A percentile compares a stretch with the other conserved stretches of the same genome.
Evolutionary conservation across 306 rosid species (phyloP).

Genomic region (peach (Prunus persica)): Prunus_persica_NCBIv2 NC_034011.1:5519501-5520000

Average conservation of each 20-base stretch:
- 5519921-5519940: not conserved
- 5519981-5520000: not conserved
- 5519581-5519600: not conserved
- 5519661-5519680: not conserved
- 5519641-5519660: not conserved
- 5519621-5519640: not conserved
- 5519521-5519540: constrained; percentile 15
- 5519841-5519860: not conserved
- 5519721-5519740: not conserved
- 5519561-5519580: not conserved
- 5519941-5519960: not conserved
- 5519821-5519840: not conserved
- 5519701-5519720: not conserved
- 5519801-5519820: not conserved
- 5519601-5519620: not conserved
- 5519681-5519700: not conserved
- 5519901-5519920: not conserved
- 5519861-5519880: not conserved
- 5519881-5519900: too few species aligned
- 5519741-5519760: not conserved
- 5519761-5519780: not conserved
- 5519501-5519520: not conserved
- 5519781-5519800: not conserved
- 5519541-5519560: not conserved
- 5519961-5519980: not conserved